These are phyloP conservation scores for Penicillium nucicola DNA, from an alignment of 495 filamentous ascomycete genomes.

Conservation along the genomic window DNA sequence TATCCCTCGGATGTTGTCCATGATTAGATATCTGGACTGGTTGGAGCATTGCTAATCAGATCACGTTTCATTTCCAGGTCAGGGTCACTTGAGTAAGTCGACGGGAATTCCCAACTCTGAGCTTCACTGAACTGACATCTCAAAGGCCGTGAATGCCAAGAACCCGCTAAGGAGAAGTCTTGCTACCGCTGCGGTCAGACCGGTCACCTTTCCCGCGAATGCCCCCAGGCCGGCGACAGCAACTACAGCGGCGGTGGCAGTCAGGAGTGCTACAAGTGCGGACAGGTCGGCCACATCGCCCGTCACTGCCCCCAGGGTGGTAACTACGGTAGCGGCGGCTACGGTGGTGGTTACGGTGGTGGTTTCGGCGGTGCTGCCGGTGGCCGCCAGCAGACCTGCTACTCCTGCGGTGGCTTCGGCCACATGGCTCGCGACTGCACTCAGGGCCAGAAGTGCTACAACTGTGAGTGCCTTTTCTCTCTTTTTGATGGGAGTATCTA, in stretches of 20 bases:
- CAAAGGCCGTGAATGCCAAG: slow-evolving; percentile 84
- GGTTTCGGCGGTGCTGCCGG: slow-evolving; percentile 33
- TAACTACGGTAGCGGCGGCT: slow-evolving; percentile 42
- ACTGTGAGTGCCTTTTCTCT: slow-evolving; percentile 62
- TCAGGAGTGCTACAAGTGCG: slow-evolving; percentile 98
- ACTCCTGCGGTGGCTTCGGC: slow-evolving; percentile 93
- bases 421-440: slow-evolving; percentile 98
- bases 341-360: slow-evolving; percentile 48
- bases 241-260: slow-evolving; percentile 47
- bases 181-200: slow-evolving; percentile 90
- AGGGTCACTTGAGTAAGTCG: slow-evolving; percentile 84
- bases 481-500: not conserved
- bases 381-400: slow-evolving; percentile 68
- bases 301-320: slow-evolving; percentile 82
- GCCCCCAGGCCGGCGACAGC: slow-evolving; percentile 56
- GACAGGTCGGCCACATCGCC: slow-evolving; percentile 94
- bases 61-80: slow-evolving; percentile 39
- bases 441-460: slow-evolving; percentile 99
- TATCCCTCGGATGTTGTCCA: not conserved
- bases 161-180: slow-evolving; percentile 86
- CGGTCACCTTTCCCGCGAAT: slow-evolving; percentile 94
- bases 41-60: slow-evolving; percentile 7
- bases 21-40: slow-evolving; percentile 2
- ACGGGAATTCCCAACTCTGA: slow-evolving; percentile 1
- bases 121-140: slow-evolving; percentile 15